Evolutionary conservation across 2,329 filamentous ascomycete species (phyloP).

Genomic region (Beauveria bassiana): DNA sequence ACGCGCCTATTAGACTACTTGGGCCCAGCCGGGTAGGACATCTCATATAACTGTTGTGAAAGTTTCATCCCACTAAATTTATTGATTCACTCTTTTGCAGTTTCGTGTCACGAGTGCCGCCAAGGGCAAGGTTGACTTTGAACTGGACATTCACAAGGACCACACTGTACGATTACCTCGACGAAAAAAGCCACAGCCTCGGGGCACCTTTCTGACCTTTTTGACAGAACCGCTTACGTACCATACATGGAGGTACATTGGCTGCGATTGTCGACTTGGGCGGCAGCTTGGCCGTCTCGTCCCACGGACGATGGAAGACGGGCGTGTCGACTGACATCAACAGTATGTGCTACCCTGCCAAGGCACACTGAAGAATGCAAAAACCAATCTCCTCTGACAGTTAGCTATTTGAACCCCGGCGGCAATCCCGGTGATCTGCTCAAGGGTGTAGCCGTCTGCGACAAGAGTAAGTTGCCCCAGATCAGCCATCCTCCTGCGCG

Average conservation of each 20-base stretch:
- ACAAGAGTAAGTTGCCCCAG: constrained; percentile 44
- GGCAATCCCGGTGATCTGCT: constrained; percentile 50
- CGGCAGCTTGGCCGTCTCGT: constrained; percentile 58
- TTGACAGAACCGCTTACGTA: constrained; percentile 63
- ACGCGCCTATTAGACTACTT: constrained; percentile 11
- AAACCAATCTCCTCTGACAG: constrained; percentile 24
- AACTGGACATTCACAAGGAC: constrained; percentile 64
- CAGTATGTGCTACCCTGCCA: constrained; percentile 28
- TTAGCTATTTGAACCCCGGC: constrained; percentile 55
- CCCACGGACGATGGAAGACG: constrained; percentile 53
- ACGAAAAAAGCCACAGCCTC: too few species aligned
- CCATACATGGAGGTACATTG: constrained; percentile 71
- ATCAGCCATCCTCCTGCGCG: too few species aligned
- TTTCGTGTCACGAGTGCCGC: constrained; percentile 58
- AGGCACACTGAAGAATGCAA: neutral
- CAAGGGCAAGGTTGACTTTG: constrained; percentile 65
- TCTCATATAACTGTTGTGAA: too few species aligned
- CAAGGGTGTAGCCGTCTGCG: constrained; percentile 48
- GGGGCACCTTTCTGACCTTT: neutral
- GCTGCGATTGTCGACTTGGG: constrained; percentile 66
- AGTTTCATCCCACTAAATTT: too few species aligned
- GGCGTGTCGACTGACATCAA: constrained; percentile 60
- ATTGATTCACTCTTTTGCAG: constrained; percentile 30
- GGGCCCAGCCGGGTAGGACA: constrained; percentile 12
- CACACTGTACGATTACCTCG: constrained; percentile 53